Percentiles rank a stretch among this genome's conserved stretches.
Conservation (phyloP, 2,329 filamentous ascomycete species). For the Colletotrichum shisoi region DNA sequence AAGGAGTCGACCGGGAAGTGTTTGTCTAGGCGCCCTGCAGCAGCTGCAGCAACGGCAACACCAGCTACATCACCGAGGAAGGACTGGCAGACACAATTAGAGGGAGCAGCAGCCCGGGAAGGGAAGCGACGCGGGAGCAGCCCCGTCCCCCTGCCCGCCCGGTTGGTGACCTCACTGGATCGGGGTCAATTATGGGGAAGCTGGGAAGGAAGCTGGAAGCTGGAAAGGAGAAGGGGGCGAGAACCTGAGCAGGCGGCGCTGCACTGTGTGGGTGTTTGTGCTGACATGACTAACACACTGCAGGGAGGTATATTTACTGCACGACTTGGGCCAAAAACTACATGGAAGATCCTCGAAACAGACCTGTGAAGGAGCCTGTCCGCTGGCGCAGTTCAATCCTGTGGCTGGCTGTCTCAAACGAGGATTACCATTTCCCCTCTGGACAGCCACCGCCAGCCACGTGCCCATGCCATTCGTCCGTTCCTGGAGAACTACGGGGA, state of each 20-base stretch:
- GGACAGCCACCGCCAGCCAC: conserved; percentile 18
- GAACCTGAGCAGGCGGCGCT: neutral
- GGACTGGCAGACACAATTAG: neutral
- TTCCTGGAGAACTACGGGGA: conserved; percentile 12
- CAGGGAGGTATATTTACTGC: neutral
- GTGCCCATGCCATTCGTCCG: conserved; percentile 1
- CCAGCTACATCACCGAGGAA: conserved; percentile 1
- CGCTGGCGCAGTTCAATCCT: neutral
- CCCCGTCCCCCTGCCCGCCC: neutral
- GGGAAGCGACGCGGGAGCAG: conserved; percentile 11
- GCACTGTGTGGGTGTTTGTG: conserved; percentile 4
- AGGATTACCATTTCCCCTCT: conserved; percentile 6
- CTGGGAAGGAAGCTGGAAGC: neutral
- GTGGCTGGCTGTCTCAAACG: neutral
- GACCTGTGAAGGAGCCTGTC: neutral
- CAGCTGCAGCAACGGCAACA: neutral
- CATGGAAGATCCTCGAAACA: neutral
- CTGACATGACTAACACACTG: neutral
- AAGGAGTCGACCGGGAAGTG: conserved; percentile 1
- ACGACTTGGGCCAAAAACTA: neutral
- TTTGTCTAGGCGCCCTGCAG: conserved; percentile 25
- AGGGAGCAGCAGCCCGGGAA: neutral
- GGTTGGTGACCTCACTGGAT: conserved; percentile 30
- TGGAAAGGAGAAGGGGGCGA: conserved; percentile 5
- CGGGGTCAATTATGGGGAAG: conserved; percentile 9